A percentile compares a stretch with the other conserved stretches of the same genome.
phyloP scores from a whole-genome alignment of 805 yeast genomes.

The Scheffersomyces amazonensis region DNA sequence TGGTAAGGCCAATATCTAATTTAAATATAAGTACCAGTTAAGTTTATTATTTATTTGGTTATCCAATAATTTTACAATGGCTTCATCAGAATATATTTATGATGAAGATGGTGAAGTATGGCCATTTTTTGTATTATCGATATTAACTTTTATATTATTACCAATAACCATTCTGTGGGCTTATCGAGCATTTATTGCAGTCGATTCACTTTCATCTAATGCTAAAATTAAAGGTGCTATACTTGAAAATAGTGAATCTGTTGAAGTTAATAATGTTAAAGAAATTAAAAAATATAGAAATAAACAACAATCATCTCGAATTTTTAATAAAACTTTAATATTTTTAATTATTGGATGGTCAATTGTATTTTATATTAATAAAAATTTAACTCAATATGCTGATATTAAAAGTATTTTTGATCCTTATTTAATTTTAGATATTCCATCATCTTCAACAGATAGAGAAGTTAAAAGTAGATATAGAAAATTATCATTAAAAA shows the following conservation, averaged over 20 bases:
- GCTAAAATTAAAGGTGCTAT: conserved; percentile 29
- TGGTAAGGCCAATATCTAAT: too few relatives aligned
- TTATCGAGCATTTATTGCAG: conserved; percentile 21
- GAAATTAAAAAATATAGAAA: conserved; percentile 22
- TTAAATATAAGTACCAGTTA: too few relatives aligned
- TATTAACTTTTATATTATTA: conserved; percentile 61
- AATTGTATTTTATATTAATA: conserved; percentile 39
- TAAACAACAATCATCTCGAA: conserved; percentile 21
- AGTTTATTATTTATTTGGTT: too few relatives aligned
- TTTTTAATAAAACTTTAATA: conserved; percentile 37
- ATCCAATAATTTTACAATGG: too few relatives aligned
- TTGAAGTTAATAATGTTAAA: conserved; percentile 25
- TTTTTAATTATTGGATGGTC: conserved; percentile 59
- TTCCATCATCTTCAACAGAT: conserved; percentile 65
- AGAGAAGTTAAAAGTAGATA: conserved; percentile 78
- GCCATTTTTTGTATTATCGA: conserved; percentile 85
- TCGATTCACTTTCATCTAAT: conserved; percentile 17
- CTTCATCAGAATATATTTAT: conserved; percentile 57
- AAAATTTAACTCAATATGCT: conserved; percentile 40
- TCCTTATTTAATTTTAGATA: conserved; percentile 84
- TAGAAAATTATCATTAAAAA: conserved; percentile 81
- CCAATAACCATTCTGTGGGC: conserved; percentile 50
- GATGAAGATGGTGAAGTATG: conserved; percentile 90
- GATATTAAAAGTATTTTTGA: conserved; percentile 62
- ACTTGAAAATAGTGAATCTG: conserved; percentile 29